Evolutionary conservation across 805 yeast genomes (phyloP).

Genomic region (Metschnikowia kunwiensis): DNA sequence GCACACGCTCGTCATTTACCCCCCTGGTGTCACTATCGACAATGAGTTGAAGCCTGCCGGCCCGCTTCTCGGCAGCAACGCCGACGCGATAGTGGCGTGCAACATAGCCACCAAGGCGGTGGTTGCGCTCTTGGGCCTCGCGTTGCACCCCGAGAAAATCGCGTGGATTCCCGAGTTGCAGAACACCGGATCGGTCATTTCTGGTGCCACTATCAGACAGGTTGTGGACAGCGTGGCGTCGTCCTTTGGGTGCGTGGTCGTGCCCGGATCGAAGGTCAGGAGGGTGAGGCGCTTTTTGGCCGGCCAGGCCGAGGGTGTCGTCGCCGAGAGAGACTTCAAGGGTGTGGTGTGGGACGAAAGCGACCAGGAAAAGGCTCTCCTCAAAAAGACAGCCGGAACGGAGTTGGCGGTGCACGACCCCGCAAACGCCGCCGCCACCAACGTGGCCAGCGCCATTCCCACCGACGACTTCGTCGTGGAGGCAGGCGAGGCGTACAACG

Average conservation of each 20-base stretch:
- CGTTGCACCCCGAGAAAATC: conserved; percentile 71
- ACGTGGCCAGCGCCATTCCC: conserved; percentile 58
- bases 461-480: conserved; percentile 65
- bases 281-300: conserved; percentile 90
- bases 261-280: conserved; percentile 91
- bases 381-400: conserved; percentile 31
- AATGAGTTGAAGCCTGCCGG: conserved; percentile 53
- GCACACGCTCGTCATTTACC: conserved; percentile 83
- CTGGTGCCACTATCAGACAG: conserved; percentile 67
- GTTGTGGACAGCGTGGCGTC: conserved; percentile 87
- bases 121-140: conserved; percentile 68
- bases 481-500: conserved; percentile 82
- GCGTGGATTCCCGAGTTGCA: conserved; percentile 30
- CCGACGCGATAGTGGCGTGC: conserved; percentile 87
- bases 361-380: conserved; percentile 64
- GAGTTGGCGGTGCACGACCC: conserved; percentile 18
- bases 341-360: conserved; percentile 88
- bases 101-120: conserved; percentile 88
- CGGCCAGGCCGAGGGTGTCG: conserved; percentile 91
- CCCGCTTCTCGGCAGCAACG: conserved; percentile 79
- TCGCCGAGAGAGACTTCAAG: conserved; percentile 88
- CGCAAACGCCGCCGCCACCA: conserved; percentile 19
- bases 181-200: conserved; percentile 36
- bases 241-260: conserved; percentile 76
- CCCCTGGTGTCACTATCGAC: conserved; percentile 48